Evolutionary conservation across 2,329 filamentous ascomycete genomes (phyloP).

Genomic region (Colletotrichum tropicicola): DNA sequence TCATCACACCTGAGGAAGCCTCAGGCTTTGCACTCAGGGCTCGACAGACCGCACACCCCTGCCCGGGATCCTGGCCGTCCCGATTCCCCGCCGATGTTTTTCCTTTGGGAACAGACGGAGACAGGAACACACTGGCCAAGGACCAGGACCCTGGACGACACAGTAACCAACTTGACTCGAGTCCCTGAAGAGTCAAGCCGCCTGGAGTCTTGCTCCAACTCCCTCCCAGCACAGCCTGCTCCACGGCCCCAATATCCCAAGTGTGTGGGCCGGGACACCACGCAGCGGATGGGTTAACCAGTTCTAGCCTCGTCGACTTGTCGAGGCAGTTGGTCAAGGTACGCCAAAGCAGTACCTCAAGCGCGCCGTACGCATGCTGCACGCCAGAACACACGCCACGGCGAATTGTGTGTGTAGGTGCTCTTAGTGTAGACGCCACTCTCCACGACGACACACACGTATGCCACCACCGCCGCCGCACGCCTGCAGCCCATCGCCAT

Average conservation of each 20-base stretch:
- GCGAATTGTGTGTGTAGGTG: background rate
- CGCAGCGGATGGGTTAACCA: slow-evolving; percentile 3
- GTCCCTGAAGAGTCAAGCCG: background rate
- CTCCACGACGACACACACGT: background rate
- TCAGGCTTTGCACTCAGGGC: background rate
- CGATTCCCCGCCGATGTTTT: slow-evolving; percentile 21
- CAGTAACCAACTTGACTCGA: slow-evolving; percentile 19
- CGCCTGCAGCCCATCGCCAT: slow-evolving; percentile 1
- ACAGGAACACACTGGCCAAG: slow-evolving; percentile 11
- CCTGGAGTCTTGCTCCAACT: slow-evolving; percentile 12
- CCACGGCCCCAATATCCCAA: slow-evolving; percentile 19
- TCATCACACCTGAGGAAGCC: background rate
- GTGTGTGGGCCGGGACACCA: slow-evolving; percentile 17
- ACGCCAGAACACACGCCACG: background rate
- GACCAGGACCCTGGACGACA: slow-evolving; percentile 2
- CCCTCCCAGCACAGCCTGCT: slow-evolving; percentile 19
- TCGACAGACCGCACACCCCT: slow-evolving; percentile 1
- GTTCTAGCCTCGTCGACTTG: slow-evolving; percentile 5
- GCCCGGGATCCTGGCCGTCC: slow-evolving; percentile 8
- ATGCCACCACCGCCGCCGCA: background rate
- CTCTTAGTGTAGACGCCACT: background rate
- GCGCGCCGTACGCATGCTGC: background rate
- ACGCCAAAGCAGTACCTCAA: too few relatives aligned
- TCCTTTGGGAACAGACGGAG: slow-evolving; percentile 18
- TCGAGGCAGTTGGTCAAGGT: slow-evolving; percentile 3